Percentiles rank a stretch among this genome's conserved stretches.
These are phyloP conservation scores for Diutina neorugosa DNA, from an alignment of 1,139 yeast genomes.

Conservation along the genomic window DNA sequence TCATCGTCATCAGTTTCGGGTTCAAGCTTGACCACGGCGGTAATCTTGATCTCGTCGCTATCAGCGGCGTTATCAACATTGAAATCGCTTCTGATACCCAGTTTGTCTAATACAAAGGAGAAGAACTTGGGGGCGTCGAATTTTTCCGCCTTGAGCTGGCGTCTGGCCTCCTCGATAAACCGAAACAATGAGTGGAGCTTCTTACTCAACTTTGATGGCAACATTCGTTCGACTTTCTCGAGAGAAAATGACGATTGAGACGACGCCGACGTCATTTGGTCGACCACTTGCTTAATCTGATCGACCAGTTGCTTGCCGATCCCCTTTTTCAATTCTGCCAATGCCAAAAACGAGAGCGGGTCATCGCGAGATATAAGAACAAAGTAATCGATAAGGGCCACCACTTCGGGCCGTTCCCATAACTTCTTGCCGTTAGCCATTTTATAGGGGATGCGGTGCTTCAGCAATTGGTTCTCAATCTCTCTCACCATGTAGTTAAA, in stretches of 20 bases:
- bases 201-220: conserved; percentile 8
- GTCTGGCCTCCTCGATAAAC: conserved; percentile 19
- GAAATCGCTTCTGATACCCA: conserved; percentile 27
- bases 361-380: conserved; percentile 53
- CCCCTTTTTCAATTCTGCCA: conserved; percentile 48
- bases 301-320: conserved; percentile 51
- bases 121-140: conserved; percentile 12
- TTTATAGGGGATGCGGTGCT: conserved; percentile 45
- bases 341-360: conserved; percentile 43
- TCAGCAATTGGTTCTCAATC: conserved; percentile 51
- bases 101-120: conserved; percentile 13
- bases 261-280: background rate
- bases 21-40: conserved; percentile 18
- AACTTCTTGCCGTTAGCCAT: conserved; percentile 65
- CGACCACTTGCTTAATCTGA: conserved; percentile 16
- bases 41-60: conserved; percentile 8
- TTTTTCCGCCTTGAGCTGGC: conserved; percentile 6
- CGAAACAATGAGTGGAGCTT: conserved; percentile 17
- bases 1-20: conserved; percentile 29
- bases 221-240: background rate
- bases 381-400: conserved; percentile 49
- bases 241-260: background rate
- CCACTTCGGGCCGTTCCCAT: conserved; percentile 69
- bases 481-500: conserved; percentile 43
- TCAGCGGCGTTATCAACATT: conserved; percentile 12